Conservation (phyloP, 306 rosid genomes). For the Ormosia emarginata region DNA sequence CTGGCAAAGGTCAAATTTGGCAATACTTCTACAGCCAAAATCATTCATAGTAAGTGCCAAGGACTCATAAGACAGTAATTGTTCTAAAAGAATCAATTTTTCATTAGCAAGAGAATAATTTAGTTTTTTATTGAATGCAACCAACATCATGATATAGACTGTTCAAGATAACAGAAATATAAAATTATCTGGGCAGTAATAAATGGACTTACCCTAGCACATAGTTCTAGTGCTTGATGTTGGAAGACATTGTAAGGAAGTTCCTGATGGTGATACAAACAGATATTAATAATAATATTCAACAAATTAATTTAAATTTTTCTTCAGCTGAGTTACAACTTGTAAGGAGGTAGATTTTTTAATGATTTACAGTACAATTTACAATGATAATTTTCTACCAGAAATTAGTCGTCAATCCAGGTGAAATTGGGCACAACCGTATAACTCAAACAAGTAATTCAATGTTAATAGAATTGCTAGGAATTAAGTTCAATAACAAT, state of each 20-base stretch:
- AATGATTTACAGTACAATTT: neutral
- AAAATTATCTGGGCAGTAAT: neutral
- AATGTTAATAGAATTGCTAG: neutral
- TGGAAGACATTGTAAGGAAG: constrained; percentile 72
- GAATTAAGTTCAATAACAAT: neutral
- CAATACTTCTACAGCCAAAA: neutral
- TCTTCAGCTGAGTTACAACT: neutral
- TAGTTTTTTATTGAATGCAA: neutral
- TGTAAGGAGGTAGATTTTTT: neutral
- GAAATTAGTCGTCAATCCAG: neutral
- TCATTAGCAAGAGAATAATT: neutral
- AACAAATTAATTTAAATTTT: constrained; percentile 13
- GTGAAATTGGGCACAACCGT: neutral
- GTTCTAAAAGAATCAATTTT: neutral
- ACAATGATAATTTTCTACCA: neutral
- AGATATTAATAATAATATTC: constrained; percentile 4
- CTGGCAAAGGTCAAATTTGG: neutral
- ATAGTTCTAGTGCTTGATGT: constrained; percentile 77
- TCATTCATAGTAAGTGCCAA: neutral
- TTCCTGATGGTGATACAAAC: constrained; percentile 39
- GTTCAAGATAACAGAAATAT: neutral
- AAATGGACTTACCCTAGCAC: constrained; percentile 83
- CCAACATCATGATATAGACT: neutral
- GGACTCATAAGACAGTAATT: neutral
- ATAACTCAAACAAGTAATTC: neutral